These are phyloP conservation scores for Coccinonectria pachysandricola DNA, from an alignment of 2,329 filamentous ascomycete genomes.

Conservation along the genomic window DNA sequence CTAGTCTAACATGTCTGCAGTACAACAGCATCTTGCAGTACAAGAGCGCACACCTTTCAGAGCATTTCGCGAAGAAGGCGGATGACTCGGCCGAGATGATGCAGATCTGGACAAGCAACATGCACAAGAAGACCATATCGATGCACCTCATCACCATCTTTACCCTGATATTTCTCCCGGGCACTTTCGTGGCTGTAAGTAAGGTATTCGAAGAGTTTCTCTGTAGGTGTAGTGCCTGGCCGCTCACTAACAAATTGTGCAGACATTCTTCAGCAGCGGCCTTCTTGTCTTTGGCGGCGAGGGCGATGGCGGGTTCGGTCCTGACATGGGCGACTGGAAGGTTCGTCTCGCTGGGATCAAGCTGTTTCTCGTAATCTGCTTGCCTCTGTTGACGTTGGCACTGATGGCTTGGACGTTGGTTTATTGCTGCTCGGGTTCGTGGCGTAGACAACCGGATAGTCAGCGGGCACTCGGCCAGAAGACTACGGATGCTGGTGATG, in stretches of 20 bases:
- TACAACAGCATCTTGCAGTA: slow-evolving; percentile 4
- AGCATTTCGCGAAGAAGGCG: slow-evolving; percentile 3
- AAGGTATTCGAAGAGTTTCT: not conserved
- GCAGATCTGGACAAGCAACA: slow-evolving; percentile 3
- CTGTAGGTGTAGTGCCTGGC: not conserved
- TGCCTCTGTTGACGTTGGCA: slow-evolving; percentile 1
- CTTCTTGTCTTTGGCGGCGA: slow-evolving; percentile 3
- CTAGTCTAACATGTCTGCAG: too few relatives aligned
- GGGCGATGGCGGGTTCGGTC: slow-evolving; percentile 1
- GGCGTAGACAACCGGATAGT: too few relatives aligned
- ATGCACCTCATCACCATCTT: slow-evolving; percentile 20
- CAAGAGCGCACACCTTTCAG: slow-evolving; percentile 1
- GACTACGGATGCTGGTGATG: too few relatives aligned
- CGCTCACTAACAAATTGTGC: too few relatives aligned
- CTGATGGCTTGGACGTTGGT: slow-evolving; percentile 2
- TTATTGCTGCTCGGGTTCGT: too few relatives aligned
- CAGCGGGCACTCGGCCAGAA: too few relatives aligned
- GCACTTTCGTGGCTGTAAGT: slow-evolving; percentile 13
- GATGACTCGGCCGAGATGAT: slow-evolving; percentile 2
- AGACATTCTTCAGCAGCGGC: slow-evolving; percentile 5
- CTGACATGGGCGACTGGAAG: slow-evolving; percentile 4
- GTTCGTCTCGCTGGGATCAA: slow-evolving; percentile 2
- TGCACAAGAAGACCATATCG: slow-evolving; percentile 6
- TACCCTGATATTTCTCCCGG: slow-evolving; percentile 39
- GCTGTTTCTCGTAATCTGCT: slow-evolving; percentile 2